Conservation (phyloP, 2,329 filamentous ascomycete genomes). For the Fusarium sublunatum region DNA sequence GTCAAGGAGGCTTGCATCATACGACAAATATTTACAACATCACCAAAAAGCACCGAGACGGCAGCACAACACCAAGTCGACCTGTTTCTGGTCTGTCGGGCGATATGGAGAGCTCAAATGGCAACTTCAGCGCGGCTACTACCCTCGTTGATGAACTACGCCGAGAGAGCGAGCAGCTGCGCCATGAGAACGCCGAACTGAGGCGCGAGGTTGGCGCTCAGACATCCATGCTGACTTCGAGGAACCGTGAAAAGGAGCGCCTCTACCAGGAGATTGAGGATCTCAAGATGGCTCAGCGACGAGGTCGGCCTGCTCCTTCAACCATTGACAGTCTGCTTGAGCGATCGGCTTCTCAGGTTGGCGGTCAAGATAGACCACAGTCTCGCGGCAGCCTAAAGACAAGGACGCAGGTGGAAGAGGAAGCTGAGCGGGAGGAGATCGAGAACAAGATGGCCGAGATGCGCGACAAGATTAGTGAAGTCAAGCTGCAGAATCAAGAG, state of each 20-base stretch:
- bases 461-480: constrained; percentile 85
- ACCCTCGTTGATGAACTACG: constrained; percentile 82
- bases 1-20: constrained; percentile 59
- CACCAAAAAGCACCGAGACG: constrained; percentile 64
- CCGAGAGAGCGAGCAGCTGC: constrained; percentile 77
- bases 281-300: constrained; percentile 86
- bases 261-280: constrained; percentile 98
- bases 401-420: constrained; percentile 71
- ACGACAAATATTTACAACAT: constrained; percentile 76
- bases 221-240: constrained; percentile 95
- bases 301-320: constrained; percentile 70
- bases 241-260: constrained; percentile 93
- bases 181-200: constrained; percentile 92
- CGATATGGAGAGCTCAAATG: constrained; percentile 63
- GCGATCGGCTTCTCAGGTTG: constrained; percentile 88
- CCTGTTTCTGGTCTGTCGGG: constrained; percentile 63
- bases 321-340: constrained; percentile 92
- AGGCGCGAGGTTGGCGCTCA: constrained; percentile 93
- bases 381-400: constrained; percentile 79
- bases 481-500: constrained; percentile 91
- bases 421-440: constrained; percentile 84
- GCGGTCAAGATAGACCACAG: constrained; percentile 73
- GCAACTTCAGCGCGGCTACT: constrained; percentile 67
- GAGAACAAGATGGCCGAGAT: constrained; percentile 86
- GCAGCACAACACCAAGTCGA: constrained; percentile 60